These are phyloP conservation scores for Nemania sp. DNA, from an alignment of 2,329 filamentous ascomycete species.

Conservation along the genomic window DNA sequence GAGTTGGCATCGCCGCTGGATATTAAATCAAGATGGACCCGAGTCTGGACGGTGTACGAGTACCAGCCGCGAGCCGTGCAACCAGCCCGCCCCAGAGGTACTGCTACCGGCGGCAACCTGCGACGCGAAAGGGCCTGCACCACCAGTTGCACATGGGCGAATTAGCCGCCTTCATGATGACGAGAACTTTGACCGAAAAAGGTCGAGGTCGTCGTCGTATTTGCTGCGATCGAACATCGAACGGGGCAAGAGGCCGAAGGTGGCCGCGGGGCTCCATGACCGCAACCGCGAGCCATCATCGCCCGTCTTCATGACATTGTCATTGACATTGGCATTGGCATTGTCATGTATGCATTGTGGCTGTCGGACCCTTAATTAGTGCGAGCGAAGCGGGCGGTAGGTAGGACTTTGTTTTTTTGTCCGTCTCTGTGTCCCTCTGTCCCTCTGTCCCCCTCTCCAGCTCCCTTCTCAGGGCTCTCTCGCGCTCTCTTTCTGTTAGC, in stretches of 20 bases:
- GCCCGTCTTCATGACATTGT: slow-evolving; percentile 25
- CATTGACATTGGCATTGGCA: no score
- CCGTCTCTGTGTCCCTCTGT: no score
- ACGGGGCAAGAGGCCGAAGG: slow-evolving; percentile 40
- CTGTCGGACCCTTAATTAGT: slow-evolving; percentile 15
- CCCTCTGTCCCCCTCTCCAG: no score
- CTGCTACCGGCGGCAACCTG: slow-evolving; percentile 47
- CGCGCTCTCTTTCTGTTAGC: neutral
- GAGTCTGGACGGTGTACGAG: slow-evolving; percentile 50
- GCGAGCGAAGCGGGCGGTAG: slow-evolving; percentile 9
- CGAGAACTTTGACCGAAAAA: slow-evolving; percentile 46
- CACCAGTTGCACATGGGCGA: slow-evolving; percentile 48
- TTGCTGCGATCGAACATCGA: slow-evolving; percentile 43
- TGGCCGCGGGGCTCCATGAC: slow-evolving; percentile 29
- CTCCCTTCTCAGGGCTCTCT: no score
- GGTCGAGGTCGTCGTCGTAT: slow-evolving; percentile 44
- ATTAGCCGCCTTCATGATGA: slow-evolving; percentile 47
- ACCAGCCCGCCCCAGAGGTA: slow-evolving; percentile 44
- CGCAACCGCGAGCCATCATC: neutral
- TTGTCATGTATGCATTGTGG: slow-evolving; percentile 4
- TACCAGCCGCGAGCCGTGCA: slow-evolving; percentile 44
- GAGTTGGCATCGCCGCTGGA: slow-evolving; percentile 78
- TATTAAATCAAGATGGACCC: slow-evolving; percentile 65
- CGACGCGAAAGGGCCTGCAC: slow-evolving; percentile 43
- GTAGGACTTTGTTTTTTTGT: slow-evolving; percentile 13